These are phyloP conservation scores for Gloeostereum incarnatum DNA, from an alignment of 768 basidiomycete genomes.

Conservation along the genomic window DNA sequence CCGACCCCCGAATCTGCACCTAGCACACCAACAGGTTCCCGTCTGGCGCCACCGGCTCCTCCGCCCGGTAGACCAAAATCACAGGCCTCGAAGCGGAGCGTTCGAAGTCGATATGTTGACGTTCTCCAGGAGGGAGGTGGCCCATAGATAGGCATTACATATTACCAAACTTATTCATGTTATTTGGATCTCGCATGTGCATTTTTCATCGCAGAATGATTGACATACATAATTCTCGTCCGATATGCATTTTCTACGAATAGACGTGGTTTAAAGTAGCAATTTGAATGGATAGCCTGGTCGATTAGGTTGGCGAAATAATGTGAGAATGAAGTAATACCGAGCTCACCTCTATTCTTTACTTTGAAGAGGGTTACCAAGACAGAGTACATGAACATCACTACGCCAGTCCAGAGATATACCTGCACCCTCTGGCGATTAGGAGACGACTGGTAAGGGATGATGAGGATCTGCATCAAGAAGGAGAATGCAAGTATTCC, in stretches of 20 bases:
- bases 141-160: too few relatives aligned
- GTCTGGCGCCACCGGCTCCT: slow-evolving; percentile 38
- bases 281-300: slow-evolving; percentile 78
- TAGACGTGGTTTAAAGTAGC: slow-evolving; percentile 54
- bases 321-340: neutral
- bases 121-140: slow-evolving; percentile 61
- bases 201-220: too few relatives aligned
- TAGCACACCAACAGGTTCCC: slow-evolving; percentile 34
- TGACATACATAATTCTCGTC: too few relatives aligned
- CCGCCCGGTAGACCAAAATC: slow-evolving; percentile 47
- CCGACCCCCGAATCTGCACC: slow-evolving; percentile 42
- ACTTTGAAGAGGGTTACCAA: slow-evolving; percentile 81
- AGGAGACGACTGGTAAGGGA: slow-evolving; percentile 70
- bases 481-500: slow-evolving; percentile 73
- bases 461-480: slow-evolving; percentile 69
- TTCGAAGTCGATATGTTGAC: slow-evolving; percentile 83
- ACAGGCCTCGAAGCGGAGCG: slow-evolving; percentile 62
- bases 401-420: slow-evolving; percentile 80
- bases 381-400: slow-evolving; percentile 80
- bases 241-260: too few relatives aligned
- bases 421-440: slow-evolving; percentile 75
- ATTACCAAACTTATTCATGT: too few relatives aligned
- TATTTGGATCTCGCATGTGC: too few relatives aligned
- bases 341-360: slow-evolving; percentile 73
- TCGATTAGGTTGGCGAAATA: slow-evolving; percentile 2